Conservation (phyloP, 2,329 filamentous ascomycete species). For the Arthrobotrys iridis region DNA sequence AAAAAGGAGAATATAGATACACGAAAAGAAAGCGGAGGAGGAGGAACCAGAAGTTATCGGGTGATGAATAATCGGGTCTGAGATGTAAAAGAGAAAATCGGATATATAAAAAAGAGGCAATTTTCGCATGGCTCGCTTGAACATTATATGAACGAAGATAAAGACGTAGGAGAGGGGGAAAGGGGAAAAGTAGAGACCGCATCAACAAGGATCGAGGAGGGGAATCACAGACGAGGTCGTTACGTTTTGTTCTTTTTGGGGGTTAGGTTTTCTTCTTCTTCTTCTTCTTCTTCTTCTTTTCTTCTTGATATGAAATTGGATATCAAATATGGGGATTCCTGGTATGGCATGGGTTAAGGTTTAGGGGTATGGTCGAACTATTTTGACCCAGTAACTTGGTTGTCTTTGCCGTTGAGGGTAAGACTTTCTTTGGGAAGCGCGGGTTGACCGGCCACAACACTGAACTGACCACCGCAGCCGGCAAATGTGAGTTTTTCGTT, state of each 20-base stretch:
- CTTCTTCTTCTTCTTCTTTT: background rate
- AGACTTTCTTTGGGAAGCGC: constrained; percentile 30
- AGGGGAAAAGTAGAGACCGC: background rate
- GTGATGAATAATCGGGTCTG: background rate
- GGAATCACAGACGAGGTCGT: background rate
- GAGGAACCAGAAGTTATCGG: background rate
- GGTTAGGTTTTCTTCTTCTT: too few species aligned
- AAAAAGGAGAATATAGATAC: constrained; percentile 10
- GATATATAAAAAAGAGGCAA: background rate
- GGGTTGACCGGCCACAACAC: constrained; percentile 68
- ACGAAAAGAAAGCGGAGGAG: background rate
- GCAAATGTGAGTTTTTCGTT: constrained; percentile 79
- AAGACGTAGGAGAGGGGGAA: background rate
- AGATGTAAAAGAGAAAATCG: background rate
- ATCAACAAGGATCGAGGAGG: background rate
- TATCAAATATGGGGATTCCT: background rate
- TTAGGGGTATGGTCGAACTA: background rate
- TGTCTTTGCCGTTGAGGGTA: constrained; percentile 43
- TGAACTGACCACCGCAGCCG: constrained; percentile 89
- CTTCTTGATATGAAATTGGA: background rate
- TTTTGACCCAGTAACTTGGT: constrained; percentile 31
- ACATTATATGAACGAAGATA: background rate
- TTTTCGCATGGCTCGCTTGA: background rate
- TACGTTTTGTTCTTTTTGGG: too few species aligned
- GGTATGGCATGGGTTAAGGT: background rate